Evolutionary conservation across 805 yeast species (phyloP).

Genomic region (Yarrowia yakushimensis): DNA sequence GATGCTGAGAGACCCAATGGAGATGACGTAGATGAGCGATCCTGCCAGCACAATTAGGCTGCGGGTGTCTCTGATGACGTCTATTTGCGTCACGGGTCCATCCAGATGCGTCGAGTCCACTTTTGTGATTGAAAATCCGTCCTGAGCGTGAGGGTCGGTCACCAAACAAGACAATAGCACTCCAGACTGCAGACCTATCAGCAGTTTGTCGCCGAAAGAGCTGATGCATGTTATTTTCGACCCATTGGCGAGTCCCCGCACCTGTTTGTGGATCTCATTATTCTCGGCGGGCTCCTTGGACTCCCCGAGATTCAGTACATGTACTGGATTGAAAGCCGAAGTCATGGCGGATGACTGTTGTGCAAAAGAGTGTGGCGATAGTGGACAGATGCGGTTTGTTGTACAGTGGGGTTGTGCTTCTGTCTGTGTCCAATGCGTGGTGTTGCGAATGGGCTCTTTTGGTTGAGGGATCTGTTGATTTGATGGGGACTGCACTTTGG

Average conservation of each 20-base stretch:
- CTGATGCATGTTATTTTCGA: constrained; percentile 28
- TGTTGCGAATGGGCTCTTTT: too few relatives aligned
- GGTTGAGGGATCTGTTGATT: neutral
- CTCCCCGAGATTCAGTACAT: constrained; percentile 17
- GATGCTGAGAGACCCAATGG: constrained; percentile 35
- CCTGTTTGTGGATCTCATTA: neutral
- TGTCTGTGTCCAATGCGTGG: neutral
- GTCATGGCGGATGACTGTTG: neutral
- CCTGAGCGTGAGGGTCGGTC: constrained; percentile 30
- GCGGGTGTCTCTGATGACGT: constrained; percentile 37
- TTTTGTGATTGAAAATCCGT: constrained; percentile 27
- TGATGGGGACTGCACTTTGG: neutral
- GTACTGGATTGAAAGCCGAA: constrained; percentile 14
- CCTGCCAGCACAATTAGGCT: constrained; percentile 38
- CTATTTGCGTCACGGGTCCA: constrained; percentile 37
- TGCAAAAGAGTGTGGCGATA: neutral
- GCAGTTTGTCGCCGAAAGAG: constrained; percentile 33
- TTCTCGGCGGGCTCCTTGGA: neutral
- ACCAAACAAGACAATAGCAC: constrained; percentile 32
- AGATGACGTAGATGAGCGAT: constrained; percentile 37
- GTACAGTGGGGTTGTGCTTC: neutral
- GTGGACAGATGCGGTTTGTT: neutral
- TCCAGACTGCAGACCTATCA: constrained; percentile 36
- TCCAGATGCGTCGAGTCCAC: constrained; percentile 30
- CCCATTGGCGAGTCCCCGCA: constrained; percentile 6